Conservation (phyloP, 2,329 filamentous ascomycete species). For the Metarhizium anisopliae region DNA sequence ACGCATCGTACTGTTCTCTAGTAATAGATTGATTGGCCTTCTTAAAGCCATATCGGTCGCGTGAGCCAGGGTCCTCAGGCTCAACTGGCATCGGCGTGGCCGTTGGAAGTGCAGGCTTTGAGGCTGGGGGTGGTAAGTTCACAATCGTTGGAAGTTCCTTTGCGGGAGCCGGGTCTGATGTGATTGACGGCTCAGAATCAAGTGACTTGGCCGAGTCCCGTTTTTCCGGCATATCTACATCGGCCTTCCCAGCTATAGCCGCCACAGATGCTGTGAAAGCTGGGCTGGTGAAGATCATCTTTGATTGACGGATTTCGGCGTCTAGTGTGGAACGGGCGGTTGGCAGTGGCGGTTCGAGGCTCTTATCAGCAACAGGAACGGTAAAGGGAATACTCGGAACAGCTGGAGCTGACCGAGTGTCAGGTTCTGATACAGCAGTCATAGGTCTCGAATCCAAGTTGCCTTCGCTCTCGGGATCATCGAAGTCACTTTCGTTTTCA, state of each 20-base stretch:
- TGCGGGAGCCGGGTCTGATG: conserved; percentile 13
- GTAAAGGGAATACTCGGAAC: background rate
- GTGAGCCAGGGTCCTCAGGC: conserved; percentile 39
- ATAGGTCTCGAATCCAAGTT: conserved; percentile 3
- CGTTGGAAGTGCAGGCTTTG: conserved; percentile 12
- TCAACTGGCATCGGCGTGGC: conserved; percentile 23
- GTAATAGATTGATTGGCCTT: conserved; percentile 76
- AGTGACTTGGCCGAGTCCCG: conserved; percentile 44
- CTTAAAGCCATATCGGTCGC: conserved; percentile 87
- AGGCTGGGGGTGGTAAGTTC: conserved; percentile 7
- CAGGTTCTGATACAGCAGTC: conserved; percentile 7
- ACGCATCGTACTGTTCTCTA: conserved; percentile 68
- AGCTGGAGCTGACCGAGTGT: background rate
- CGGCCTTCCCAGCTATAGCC: conserved; percentile 24
- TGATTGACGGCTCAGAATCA: conserved; percentile 24
- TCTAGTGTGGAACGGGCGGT: conserved; percentile 22
- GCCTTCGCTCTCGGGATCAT: conserved; percentile 5
- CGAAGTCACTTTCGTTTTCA: conserved; percentile 22
- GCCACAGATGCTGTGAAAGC: conserved; percentile 31
- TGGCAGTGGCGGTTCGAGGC: conserved; percentile 9
- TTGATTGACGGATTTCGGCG: conserved; percentile 29
- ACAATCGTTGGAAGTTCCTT: conserved; percentile 4
- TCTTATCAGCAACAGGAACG: conserved; percentile 10
- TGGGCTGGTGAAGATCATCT: conserved; percentile 29
- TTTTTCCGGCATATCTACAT: conserved; percentile 24